A percentile compares a stretch with the other conserved stretches of the same genome.
Evolutionary conservation across 768 basidiomycete genomes (phyloP).

Genomic region (Kwoniella sp.): DNA sequence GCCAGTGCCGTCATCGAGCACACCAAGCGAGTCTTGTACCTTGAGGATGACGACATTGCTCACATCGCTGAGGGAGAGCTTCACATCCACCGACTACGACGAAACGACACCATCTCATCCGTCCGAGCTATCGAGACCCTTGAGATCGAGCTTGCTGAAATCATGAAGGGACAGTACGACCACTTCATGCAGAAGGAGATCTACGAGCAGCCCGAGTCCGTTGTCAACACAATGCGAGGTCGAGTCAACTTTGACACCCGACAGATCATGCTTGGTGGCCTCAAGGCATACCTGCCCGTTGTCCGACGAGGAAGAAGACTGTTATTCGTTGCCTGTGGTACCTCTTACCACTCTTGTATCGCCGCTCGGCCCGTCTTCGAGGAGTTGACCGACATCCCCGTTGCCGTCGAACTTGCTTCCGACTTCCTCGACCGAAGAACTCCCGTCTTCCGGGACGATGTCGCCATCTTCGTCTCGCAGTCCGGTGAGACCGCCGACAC

Average conservation of each 20-base stretch:
- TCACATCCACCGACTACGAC: slow-evolving; percentile 96
- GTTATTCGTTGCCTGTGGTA: slow-evolving; percentile 97
- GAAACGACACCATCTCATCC: slow-evolving; percentile 70
- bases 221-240: slow-evolving; percentile 99
- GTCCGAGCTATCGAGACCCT: slow-evolving; percentile 97
- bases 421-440: slow-evolving; percentile 99
- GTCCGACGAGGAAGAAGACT: slow-evolving; percentile 93
- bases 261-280: slow-evolving; percentile 88
- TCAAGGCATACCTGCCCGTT: slow-evolving; percentile 91
- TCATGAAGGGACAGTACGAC: slow-evolving; percentile 99
- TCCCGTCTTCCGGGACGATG: slow-evolving; percentile 98
- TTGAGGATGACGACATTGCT: slow-evolving; percentile 98
- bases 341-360: slow-evolving; percentile 94
- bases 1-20: slow-evolving; percentile 95
- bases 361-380: slow-evolving; percentile 98
- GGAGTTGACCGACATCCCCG: slow-evolving; percentile 97
- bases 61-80: slow-evolving; percentile 96
- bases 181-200: slow-evolving; percentile 99
- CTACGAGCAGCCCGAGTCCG: slow-evolving; percentile 96
- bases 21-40: slow-evolving; percentile 97
- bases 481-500: slow-evolving; percentile 99
- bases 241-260: slow-evolving; percentile 96
- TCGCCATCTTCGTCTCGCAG: slow-evolving; percentile 93
- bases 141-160: slow-evolving; percentile 98
- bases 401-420: slow-evolving; percentile 92